phyloP scores from a whole-genome alignment of 441 rosid species.

The Pelargonium australe region DNA sequence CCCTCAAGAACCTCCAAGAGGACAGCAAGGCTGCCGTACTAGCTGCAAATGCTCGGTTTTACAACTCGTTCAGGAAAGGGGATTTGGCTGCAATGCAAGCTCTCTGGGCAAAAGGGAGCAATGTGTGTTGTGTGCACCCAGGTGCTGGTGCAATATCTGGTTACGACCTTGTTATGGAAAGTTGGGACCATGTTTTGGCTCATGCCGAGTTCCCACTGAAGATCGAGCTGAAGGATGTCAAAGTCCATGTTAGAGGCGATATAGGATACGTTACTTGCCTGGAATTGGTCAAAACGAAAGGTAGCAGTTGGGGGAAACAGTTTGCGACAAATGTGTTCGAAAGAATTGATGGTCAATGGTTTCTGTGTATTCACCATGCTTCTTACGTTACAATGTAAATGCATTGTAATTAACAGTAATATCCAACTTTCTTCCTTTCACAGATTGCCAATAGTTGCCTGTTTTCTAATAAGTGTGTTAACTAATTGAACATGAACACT shows the following conservation, averaged over 20 bases:
- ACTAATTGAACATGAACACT: no score
- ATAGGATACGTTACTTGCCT: conserved; percentile 69
- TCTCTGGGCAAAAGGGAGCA: conserved; percentile 57
- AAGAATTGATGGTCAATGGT: conserved; percentile 62
- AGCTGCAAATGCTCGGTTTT: conserved; percentile 69
- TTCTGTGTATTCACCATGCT: conserved; percentile 82
- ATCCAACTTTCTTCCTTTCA: not conserved
- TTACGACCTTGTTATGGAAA: conserved; percentile 66
- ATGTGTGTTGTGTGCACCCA: conserved; percentile 76
- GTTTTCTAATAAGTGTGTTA: no score
- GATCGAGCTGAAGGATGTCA: conserved; percentile 59
- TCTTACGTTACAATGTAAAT: conserved; percentile 67
- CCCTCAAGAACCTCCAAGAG: conserved; percentile 48
- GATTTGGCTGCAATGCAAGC: conserved; percentile 61
- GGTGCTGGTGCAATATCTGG: conserved; percentile 71
- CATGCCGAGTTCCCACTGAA: conserved; percentile 74
- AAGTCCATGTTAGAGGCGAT: conserved; percentile 63
- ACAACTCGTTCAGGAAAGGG: conserved; percentile 59
- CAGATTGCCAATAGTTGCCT: no score
- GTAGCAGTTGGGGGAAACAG: conserved; percentile 89
- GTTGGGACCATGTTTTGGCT: conserved; percentile 91
- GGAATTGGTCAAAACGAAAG: conserved; percentile 75
- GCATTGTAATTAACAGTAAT: not conserved
- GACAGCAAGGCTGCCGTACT: conserved; percentile 57
- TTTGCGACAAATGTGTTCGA: conserved; percentile 83